Base-by-base conservation (phyloP, 345 rosid genomes). In the Arabidopsis arenosa region DNA sequence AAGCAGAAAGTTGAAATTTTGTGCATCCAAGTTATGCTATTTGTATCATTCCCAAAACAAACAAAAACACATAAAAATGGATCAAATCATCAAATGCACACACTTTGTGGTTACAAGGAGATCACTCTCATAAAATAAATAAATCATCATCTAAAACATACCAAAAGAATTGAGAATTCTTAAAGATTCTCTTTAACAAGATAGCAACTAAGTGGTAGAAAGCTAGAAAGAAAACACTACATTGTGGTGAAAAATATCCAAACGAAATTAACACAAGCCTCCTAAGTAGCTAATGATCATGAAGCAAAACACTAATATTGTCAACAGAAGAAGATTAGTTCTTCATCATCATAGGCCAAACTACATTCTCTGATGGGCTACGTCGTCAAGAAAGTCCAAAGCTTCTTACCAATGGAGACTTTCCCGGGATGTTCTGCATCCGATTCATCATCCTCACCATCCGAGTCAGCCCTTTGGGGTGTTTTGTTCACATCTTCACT, bases 301-400 rank as follows among this genome's bases (percentile, higher is more conserved):
- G 61, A 56, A 77, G 61, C 62, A 71, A 40, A 48, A 71, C 76
- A 77, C 76, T 77, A 68, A 58, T 32, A 70, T 9, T 4, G 57
- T 77, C 72, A 77, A 71, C 66, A 63, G 72, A 47, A 44, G 66
- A 74, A 53, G 78, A 36, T 41, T 63, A 36, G 81, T 44, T 65
- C 73, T n/a, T 72, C 75, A 39, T 56, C 44, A 65, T 14, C 66
- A 26, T 10, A 33, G n/a, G n/a, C 59, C 70, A 69, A 62, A 63
- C 75, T 76, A 61, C 44, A 41, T 57, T 44, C 32, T 70, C 44
- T 64, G 44, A 62, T 33, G 13, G 47, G 54, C 77, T 77, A 95
- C 7, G 96, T 90, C 15, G 97, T 92, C 80, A 92, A 82, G 81
- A 95, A 90, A 32, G 85, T 88, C 99, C 99, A 95, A 0, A 92